A percentile compares a stretch with the other conserved stretches of the same genome.
These are phyloP conservation scores for Solanum chilense DNA, from an alignment of 257 asterid genomes.

Conservation along the genomic window DNA sequence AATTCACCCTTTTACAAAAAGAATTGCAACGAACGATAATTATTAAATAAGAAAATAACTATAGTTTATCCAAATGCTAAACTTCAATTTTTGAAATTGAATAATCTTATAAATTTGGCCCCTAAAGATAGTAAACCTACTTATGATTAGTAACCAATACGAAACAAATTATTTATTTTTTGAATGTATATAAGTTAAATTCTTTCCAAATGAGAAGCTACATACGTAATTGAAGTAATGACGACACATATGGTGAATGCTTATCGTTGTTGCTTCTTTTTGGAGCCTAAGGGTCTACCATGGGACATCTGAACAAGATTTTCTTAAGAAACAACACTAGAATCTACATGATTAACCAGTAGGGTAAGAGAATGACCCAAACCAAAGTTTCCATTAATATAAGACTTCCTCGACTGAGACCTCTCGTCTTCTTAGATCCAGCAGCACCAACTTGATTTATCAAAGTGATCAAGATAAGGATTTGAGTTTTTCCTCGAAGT, in stretches of 20 bases:
- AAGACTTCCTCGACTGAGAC: constrained; percentile 47
- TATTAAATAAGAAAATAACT: no score
- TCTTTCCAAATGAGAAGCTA: neutral
- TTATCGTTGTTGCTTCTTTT: constrained; percentile 3
- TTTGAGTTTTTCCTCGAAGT: neutral
- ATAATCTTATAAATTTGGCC: no score
- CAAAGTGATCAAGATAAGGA: neutral
- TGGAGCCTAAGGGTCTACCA: constrained; percentile 35
- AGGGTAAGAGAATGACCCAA: constrained; percentile 50
- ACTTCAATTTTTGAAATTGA: no score
- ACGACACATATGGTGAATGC: no score
- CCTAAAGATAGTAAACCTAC: no score
- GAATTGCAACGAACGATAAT: no score
- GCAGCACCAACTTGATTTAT: neutral
- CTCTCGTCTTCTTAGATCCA: constrained; percentile 33
- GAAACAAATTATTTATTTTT: no score
- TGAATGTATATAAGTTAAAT: neutral
- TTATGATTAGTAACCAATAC: no score
- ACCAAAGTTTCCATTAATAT: neutral
- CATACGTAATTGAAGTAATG: neutral
- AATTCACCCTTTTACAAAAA: no score
- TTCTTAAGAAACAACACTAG: constrained; percentile 13
- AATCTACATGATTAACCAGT: constrained; percentile 5
- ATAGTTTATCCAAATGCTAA: no score
- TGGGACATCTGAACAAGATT: constrained; percentile 18